Evolutionary conservation across 805 yeast species (phyloP).

Genomic region (Schwanniomyces vanrijiae): DNA sequence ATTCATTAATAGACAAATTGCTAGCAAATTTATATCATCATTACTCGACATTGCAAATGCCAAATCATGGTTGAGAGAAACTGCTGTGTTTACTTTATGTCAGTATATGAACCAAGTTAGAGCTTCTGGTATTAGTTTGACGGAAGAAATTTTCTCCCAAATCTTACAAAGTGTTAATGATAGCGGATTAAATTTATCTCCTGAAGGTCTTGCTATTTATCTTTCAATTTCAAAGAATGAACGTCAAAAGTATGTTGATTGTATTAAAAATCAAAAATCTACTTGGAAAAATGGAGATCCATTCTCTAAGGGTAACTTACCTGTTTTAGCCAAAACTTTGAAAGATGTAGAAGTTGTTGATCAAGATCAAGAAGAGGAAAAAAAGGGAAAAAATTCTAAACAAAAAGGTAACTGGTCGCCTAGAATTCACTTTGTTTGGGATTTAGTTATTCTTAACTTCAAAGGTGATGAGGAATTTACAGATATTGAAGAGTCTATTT

Average conservation of each 20-base stretch:
- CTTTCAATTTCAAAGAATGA: slow-evolving; percentile 45
- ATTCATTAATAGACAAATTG: slow-evolving; percentile 10
- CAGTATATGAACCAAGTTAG: slow-evolving; percentile 36
- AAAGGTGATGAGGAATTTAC: slow-evolving; percentile 10
- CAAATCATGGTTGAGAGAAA: slow-evolving; percentile 87
- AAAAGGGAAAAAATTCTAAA: slow-evolving; percentile 29
- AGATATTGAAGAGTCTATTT: slow-evolving; percentile 19
- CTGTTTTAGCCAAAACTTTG: slow-evolving; percentile 58
- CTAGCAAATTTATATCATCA: slow-evolving; percentile 39
- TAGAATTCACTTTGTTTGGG: slow-evolving; percentile 77
- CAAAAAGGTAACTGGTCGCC: slow-evolving; percentile 76
- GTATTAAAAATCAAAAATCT: slow-evolving; percentile 14
- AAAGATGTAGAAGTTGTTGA: slow-evolving; percentile 52
- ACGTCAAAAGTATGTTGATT: slow-evolving; percentile 11
- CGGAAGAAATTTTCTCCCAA: slow-evolving; percentile 19
- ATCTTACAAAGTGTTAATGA: slow-evolving; percentile 49
- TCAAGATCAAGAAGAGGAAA: slow-evolving; percentile 21
- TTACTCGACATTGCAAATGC: slow-evolving; percentile 56
- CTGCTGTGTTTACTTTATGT: slow-evolving; percentile 69
- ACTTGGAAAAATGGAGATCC: slow-evolving; percentile 79
- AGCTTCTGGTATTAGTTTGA: slow-evolving; percentile 9
- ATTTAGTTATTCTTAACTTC: slow-evolving; percentile 49
- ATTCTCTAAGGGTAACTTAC: slow-evolving; percentile 65
- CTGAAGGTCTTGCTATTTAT: slow-evolving; percentile 80
- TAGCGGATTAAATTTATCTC: slow-evolving; percentile 57